Evolutionary conservation across 441 rosid species (phyloP).

Genomic region (Erodium trifolium): DNA sequence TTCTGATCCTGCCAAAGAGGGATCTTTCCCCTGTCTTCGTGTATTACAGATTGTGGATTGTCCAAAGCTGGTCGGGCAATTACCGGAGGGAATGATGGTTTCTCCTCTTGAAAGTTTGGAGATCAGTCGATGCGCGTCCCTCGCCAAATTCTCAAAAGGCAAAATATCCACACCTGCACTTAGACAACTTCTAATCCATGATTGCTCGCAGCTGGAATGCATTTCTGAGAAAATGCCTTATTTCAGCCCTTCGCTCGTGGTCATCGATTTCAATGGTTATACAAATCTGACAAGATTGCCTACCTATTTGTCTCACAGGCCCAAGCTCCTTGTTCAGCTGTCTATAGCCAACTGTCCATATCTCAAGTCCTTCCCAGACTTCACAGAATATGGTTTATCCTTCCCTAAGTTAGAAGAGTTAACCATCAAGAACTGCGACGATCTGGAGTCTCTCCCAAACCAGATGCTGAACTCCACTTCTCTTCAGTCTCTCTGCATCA

Average conservation of each 20-base stretch:
- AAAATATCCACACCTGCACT: not conserved
- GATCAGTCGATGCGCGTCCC: not conserved
- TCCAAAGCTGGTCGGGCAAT: not conserved
- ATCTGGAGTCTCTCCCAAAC: constrained; percentile 25
- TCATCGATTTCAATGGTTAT: not conserved
- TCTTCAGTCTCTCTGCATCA: constrained; percentile 20
- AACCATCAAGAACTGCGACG: constrained; percentile 12
- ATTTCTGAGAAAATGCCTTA: not conserved
- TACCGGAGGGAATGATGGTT: constrained; percentile 10
- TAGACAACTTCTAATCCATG: not conserved
- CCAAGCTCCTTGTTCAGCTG: not conserved
- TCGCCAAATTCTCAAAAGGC: not conserved
- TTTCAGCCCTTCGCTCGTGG: not conserved
- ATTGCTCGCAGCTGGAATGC: not conserved
- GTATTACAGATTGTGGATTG: constrained; percentile 15
- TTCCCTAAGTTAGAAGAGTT: constrained; percentile 7
- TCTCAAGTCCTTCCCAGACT: not conserved
- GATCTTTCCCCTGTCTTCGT: constrained; percentile 18
- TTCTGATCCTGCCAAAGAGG: not conserved
- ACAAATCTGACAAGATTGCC: not conserved
- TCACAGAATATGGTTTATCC: not conserved
- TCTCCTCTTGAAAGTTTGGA: constrained; percentile 1
- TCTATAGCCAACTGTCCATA: not conserved
- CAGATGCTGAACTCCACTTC: constrained; percentile 22
- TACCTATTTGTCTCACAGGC: not conserved